Evolutionary conservation across 305 asterid genomes (phyloP), one percentile per base, ranked within the genome.

Genomic region (Fraxinus albicans): DNA sequence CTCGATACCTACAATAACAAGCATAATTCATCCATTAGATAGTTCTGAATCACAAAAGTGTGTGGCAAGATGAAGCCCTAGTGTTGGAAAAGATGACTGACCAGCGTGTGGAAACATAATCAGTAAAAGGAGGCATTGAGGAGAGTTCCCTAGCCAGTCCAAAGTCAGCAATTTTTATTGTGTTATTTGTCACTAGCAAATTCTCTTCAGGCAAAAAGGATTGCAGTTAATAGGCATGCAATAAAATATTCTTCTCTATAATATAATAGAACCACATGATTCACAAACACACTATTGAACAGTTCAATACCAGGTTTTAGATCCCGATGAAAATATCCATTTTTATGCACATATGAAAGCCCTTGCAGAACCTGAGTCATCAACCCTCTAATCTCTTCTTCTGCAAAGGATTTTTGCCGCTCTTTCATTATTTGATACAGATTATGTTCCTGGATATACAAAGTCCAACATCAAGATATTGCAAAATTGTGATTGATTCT

Each of bases 21-120:
- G 63, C 23, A 78, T 67, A 67, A 79, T 72, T 65, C 82, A 77
- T 38, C 73, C 70, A 72, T 77, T 36, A 86, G 83, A 81, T 81
- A 40, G 58, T 60, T 73, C 67, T 13, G 79, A 69, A 80, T 80
- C 77, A 82, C 53, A 63, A 80, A 69, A 67, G 79, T n/a, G 13
- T 7, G 69, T 2, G 33, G 31, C 13, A 72, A 67, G 31, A 77
- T 19, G 73, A 78, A 19, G 12, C 36, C 29, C 31, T n/a, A 34
- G 25, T 60, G 80, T 58, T 76, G 69, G 73, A 29, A 27, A 83
- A 86, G 80, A 86, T 88, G 82, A 77, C 96, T 88, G 87, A 95
- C 99, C 99, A 96, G 88, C 99, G 98, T 78, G 99, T 96, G 77
- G 99, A 94, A 87, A 94, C 99, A 89, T 96, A 96, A 86, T 96